These are phyloP conservation scores for Coniophora puteana DNA, from an alignment of 1,284 basidiomycete species.

Conservation along the genomic window DNA sequence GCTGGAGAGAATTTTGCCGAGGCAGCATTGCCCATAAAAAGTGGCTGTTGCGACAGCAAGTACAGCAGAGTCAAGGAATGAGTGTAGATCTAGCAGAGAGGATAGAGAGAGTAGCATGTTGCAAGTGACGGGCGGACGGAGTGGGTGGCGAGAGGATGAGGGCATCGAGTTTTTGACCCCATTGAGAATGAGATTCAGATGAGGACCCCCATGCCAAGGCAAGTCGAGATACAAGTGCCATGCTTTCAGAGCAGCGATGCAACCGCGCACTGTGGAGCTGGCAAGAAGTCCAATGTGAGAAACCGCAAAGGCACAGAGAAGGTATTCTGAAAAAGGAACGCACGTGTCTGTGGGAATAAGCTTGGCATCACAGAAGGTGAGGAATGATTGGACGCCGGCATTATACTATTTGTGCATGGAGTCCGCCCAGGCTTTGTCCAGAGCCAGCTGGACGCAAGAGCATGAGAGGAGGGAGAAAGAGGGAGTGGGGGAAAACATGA, in stretches of 20 bases:
- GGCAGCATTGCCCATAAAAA: not conserved
- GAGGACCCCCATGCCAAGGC: constrained; percentile 20
- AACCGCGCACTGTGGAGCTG: constrained; percentile 1
- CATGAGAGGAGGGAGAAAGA: too few relatives aligned
- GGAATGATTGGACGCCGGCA: not conserved
- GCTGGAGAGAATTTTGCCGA: not conserved
- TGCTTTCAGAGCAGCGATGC: constrained; percentile 24
- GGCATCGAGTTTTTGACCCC: constrained; percentile 22
- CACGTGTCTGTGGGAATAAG: not conserved
- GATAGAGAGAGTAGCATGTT: constrained; percentile 24
- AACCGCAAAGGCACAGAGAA: accelerated
- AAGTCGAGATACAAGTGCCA: constrained; percentile 31
- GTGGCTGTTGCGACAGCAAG: not conserved
- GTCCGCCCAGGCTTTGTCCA: constrained; percentile 1
- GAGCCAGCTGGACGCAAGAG: not conserved
- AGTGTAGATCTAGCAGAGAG: constrained; percentile 14
- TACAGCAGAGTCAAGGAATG: constrained; percentile 11
- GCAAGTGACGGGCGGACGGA: constrained; percentile 26
- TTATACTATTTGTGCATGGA: not conserved
- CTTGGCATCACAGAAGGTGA: not conserved
- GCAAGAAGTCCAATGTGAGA: not conserved
- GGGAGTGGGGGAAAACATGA: not conserved
- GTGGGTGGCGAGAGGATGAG: constrained; percentile 11
- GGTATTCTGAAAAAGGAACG: too few relatives aligned
- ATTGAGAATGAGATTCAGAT: constrained; percentile 12